Base-by-base conservation (phyloP, 805 yeast genomes). In the Grigorovia humatica region DNA sequence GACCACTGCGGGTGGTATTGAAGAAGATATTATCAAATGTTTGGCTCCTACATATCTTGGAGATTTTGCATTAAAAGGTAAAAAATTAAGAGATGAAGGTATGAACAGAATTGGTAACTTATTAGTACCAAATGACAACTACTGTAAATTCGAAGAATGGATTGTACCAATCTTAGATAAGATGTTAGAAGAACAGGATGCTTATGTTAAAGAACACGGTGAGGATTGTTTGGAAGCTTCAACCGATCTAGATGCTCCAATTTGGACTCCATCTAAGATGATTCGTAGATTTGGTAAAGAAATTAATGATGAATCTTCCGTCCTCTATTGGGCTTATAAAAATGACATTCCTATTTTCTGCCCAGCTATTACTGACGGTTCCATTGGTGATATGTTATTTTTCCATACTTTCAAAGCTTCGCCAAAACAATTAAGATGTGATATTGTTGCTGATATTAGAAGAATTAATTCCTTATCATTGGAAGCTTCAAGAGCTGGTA, bases 71-170 rank as follows among this genome's bases (percentile, higher is more conserved):
- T 74, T 91, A 58, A 80, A 82, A 15, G 99, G 99, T 54, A 74
- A 82, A 52, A 74, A 77, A 47, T 77, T 93, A 56, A 82, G 99
- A 69, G 96, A 88, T 48, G 83, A 89, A 68, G 99, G 99, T 56
- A 82, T 93, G 85, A 93, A 93, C 74, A 83, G 99, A 71, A 93
- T 95, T 62, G 99, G 99, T 56, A 95, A 93, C 69, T 76, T 93
- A 68, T 76, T 93, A 59, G 98, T 93, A 49, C 99, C 99, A 52
- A 93, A 93, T 67, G 99, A 93, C 68, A 93, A 93, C 73, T 93
- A 93, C 74, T 91, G 98, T 74, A 82, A 81, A 65, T 93, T 93
- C 65, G 99, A 93, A 71, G 99, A 95, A 69, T 93, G 99, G 99
- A 87, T 95, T 59, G 95, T 93, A 38, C 99, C 99, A 40, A 78